A percentile compares a stretch with the other conserved stretches of the same genome.
Evolutionary conservation across 179 eudicot species (phyloP).

Genomic region (Amaranthus tricolor): DNA sequence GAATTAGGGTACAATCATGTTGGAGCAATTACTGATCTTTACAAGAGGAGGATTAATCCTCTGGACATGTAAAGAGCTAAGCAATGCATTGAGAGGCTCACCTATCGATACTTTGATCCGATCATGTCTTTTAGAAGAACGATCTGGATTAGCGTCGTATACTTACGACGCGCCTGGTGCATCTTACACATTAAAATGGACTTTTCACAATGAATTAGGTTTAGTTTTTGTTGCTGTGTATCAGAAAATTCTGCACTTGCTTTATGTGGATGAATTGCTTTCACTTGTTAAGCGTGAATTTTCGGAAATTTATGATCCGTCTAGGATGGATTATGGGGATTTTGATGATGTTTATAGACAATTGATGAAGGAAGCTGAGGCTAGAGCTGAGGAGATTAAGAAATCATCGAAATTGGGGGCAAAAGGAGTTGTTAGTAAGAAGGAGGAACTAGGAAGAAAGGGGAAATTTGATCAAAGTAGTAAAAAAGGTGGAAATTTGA

Average conservation of each 20-base stretch:
- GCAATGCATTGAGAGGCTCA: slow-evolving; percentile 84
- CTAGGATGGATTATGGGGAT: slow-evolving; percentile 55
- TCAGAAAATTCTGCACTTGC: slow-evolving; percentile 74
- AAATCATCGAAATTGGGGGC: slow-evolving; percentile 60
- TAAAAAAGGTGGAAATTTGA: slow-evolving; percentile 51
- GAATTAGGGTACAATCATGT: slow-evolving; percentile 42
- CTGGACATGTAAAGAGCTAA: slow-evolving; percentile 92
- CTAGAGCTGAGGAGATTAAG: slow-evolving; percentile 86
- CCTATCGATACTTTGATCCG: slow-evolving; percentile 87
- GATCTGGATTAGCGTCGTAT: slow-evolving; percentile 82
- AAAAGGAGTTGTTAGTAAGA: slow-evolving; percentile 40
- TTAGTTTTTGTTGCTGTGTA: slow-evolving; percentile 95
- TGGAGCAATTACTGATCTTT: slow-evolving; percentile 87
- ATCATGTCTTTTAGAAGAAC: slow-evolving; percentile 91
- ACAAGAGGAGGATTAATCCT: slow-evolving; percentile 96
- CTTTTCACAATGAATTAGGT: slow-evolving; percentile 88
- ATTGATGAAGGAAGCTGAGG: slow-evolving; percentile 90
- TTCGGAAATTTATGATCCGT: slow-evolving; percentile 76
- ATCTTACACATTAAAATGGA: slow-evolving; percentile 87
- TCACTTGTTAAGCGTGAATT: slow-evolving; percentile 84
- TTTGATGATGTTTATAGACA: slow-evolving; percentile 78
- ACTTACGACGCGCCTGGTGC: slow-evolving; percentile 82
- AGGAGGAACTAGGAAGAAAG: slow-evolving; percentile 57
- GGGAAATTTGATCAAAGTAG: slow-evolving; percentile 55
- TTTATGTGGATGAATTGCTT: slow-evolving; percentile 91